phyloP scores from a whole-genome alignment of 2,329 filamentous ascomycete genomes.

The Neoarthrinium moseri region DNA sequence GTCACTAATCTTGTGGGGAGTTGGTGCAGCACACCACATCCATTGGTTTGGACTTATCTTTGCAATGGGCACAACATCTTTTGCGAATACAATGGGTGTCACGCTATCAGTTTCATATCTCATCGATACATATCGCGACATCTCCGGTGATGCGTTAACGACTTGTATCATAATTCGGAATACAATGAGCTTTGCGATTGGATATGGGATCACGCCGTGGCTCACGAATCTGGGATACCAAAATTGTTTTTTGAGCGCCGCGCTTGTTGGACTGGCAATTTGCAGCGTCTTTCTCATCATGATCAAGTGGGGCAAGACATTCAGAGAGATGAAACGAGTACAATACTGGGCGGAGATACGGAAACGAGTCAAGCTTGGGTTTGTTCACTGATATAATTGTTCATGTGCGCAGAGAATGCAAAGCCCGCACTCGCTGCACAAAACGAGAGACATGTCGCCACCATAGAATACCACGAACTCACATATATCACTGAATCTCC shows the following conservation, averaged over 20 bases:
- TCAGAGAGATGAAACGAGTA: constrained; percentile 24
- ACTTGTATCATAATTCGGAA: constrained; percentile 39
- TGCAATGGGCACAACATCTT: constrained; percentile 35
- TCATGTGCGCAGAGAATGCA: too few relatives aligned
- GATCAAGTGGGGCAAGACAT: constrained; percentile 27
- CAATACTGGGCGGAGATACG: constrained; percentile 29
- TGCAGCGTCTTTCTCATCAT: constrained; percentile 28
- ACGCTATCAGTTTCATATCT: constrained; percentile 37
- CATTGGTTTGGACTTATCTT: constrained; percentile 42
- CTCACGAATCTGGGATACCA: constrained; percentile 39
- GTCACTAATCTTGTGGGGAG: constrained; percentile 27
- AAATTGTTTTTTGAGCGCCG: constrained; percentile 39
- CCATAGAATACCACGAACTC: too few relatives aligned
- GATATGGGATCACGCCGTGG: constrained; percentile 46
- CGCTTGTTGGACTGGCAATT: constrained; percentile 28
- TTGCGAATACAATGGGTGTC: constrained; percentile 32
- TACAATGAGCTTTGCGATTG: constrained; percentile 36
- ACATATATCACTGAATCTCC: too few relatives aligned
- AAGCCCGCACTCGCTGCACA: too few relatives aligned
- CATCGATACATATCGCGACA: constrained; percentile 39
- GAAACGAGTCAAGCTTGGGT: too few relatives aligned
- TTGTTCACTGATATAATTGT: too few relatives aligned
- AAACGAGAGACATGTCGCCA: too few relatives aligned
- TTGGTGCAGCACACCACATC: constrained; percentile 31
- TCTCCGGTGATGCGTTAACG: constrained; percentile 37